A percentile compares a stretch with the other conserved stretches of the same genome.
These are phyloP conservation scores for Wickerhamiella australiensis DNA, from an alignment of 805 yeast genomes.

Conservation along the genomic window DNA sequence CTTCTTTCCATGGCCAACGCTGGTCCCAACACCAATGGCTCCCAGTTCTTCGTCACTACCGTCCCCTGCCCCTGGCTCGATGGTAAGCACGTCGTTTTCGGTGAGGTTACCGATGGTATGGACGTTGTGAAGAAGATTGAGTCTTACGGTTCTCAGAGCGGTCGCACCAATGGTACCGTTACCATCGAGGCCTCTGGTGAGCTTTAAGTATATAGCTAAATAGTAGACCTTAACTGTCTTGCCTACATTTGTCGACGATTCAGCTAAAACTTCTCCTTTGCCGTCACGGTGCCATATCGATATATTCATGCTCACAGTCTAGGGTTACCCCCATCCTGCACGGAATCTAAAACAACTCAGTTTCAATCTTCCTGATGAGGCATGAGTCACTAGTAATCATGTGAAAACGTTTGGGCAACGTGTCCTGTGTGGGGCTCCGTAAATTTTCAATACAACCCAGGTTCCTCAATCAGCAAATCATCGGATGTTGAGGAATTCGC, in stretches of 20 bases:
- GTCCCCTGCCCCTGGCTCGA: slow-evolving; percentile 89
- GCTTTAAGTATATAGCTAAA: slow-evolving; percentile 29
- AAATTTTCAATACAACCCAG: background rate
- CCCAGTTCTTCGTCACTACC: slow-evolving; percentile 90
- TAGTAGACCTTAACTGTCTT: background rate
- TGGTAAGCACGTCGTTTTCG: slow-evolving; percentile 93
- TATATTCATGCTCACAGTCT: too few relatives aligned
- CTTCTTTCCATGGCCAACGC: slow-evolving; percentile 94
- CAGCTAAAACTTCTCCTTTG: too few relatives aligned
- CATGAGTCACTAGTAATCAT: background rate
- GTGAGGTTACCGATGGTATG: slow-evolving; percentile 76
- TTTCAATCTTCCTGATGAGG: background rate
- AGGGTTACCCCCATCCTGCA: background rate
- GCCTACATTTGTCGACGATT: too few relatives aligned
- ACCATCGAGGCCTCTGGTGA: slow-evolving; percentile 55
- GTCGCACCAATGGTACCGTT: slow-evolving; percentile 53
- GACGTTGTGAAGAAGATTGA: slow-evolving; percentile 82
- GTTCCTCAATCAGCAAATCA: too few relatives aligned
- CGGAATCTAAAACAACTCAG: background rate
- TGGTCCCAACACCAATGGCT: slow-evolving; percentile 91
- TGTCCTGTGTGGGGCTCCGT: too few relatives aligned
- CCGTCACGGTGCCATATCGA: too few relatives aligned
- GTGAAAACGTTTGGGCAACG: too few relatives aligned
- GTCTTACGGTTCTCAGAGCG: slow-evolving; percentile 54
- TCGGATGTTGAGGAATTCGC: too few relatives aligned